These are phyloP conservation scores for Yamadazyma friedrichii DNA, from an alignment of 1,139 yeast species.

Conservation along the genomic window DNA sequence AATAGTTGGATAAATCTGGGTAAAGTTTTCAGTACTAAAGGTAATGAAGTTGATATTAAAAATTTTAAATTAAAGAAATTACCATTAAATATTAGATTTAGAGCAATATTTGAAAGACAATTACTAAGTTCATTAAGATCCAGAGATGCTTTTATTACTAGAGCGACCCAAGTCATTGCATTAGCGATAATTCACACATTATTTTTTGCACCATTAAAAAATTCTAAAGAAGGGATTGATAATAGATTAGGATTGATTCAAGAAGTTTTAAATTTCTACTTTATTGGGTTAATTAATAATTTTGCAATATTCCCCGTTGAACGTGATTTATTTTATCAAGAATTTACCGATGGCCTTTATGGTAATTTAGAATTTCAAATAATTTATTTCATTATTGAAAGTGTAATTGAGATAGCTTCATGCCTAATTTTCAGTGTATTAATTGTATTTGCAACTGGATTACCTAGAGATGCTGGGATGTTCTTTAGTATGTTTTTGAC, in stretches of 20 bases:
- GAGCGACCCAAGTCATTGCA: conserved; percentile 65
- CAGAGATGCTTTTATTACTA: conserved; percentile 60
- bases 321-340: conserved; percentile 74
- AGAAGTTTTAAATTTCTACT: conserved; percentile 69
- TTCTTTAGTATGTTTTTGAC: conserved; percentile 65
- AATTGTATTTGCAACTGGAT: conserved; percentile 67
- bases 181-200: conserved; percentile 66
- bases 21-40: conserved; percentile 4
- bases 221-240: conserved; percentile 55
- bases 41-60: conserved; percentile 18
- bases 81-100: conserved; percentile 26
- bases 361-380: conserved; percentile 65
- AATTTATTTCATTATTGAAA: conserved; percentile 63
- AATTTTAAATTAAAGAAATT: conserved; percentile 20
- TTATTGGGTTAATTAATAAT: conserved; percentile 77
- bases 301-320: conserved; percentile 74
- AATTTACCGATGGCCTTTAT: conserved; percentile 71
- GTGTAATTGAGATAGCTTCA: conserved; percentile 71
- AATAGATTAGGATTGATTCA: conserved; percentile 77
- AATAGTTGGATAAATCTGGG: conserved; percentile 30
- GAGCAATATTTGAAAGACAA: conserved; percentile 33
- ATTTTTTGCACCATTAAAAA: conserved; percentile 67
- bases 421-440: conserved; percentile 59
- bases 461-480: conserved; percentile 67
- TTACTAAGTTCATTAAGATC: conserved; percentile 54